phyloP scores from a whole-genome alignment of 345 rosid genomes.

The Heritiera littoralis region DNA sequence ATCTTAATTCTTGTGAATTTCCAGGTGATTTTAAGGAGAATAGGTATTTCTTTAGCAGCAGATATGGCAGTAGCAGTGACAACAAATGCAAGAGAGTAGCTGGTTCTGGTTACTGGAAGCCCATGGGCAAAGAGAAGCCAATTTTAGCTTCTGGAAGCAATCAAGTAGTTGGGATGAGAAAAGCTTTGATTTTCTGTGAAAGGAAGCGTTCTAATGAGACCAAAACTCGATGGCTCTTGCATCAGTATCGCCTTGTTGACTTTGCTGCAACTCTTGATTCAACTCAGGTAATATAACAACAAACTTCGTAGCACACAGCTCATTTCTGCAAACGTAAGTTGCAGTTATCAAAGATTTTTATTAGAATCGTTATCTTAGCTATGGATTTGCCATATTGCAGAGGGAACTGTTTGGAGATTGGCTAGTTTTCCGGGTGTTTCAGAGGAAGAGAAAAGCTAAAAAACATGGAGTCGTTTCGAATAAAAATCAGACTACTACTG shows the following conservation, averaged over 20 bases:
- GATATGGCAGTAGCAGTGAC: slow-evolving; percentile 20
- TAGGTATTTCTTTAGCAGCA: slow-evolving; percentile 69
- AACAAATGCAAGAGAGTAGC: slow-evolving; percentile 39
- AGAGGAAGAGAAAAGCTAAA: slow-evolving; percentile 49
- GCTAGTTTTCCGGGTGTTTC: slow-evolving; percentile 63
- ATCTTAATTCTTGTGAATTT: slow-evolving; percentile 10
- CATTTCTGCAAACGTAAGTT: neutral
- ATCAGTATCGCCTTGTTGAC: slow-evolving; percentile 53
- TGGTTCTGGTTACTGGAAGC: slow-evolving; percentile 73
- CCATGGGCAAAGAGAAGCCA: slow-evolving; percentile 50
- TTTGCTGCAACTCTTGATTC: slow-evolving; percentile 18
- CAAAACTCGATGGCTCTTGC: slow-evolving; percentile 63
- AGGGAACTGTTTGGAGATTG: slow-evolving; percentile 46
- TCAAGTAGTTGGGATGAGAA: slow-evolving; percentile 53
- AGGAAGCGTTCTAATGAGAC: slow-evolving; percentile 32
- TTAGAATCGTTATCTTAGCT: neutral
- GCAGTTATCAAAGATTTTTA: neutral
- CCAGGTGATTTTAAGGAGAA: slow-evolving; percentile 68
- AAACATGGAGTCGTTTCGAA: slow-evolving; percentile 21
- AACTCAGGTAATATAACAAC: slow-evolving; percentile 28
- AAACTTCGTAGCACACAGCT: neutral
- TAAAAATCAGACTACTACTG: slow-evolving; percentile 10
- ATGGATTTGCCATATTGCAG: slow-evolving; percentile 32
- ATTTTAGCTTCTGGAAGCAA: slow-evolving; percentile 40
- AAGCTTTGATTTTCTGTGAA: slow-evolving; percentile 51